Evolutionary conservation across 176 grass and related monocot species (phyloP), one percentile per base, ranked within the genome.

Genomic region (Hordeum marinum): DNA sequence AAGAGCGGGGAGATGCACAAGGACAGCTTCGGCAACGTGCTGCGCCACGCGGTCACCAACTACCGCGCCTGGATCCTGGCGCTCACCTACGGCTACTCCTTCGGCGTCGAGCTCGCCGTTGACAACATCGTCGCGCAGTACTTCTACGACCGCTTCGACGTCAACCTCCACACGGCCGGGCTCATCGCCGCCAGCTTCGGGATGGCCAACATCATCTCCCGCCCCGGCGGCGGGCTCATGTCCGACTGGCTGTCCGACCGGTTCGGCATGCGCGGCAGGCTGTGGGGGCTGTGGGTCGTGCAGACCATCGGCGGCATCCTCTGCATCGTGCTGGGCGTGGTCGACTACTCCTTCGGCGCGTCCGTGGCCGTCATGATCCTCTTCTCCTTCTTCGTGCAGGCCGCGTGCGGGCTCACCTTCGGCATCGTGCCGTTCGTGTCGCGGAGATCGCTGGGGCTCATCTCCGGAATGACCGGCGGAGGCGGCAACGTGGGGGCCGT

Each of bases 51-150:
- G 11, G 89, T 87, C 11, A 83, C 77, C 40, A 98, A 92, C 81
- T 95, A 98, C 83, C 83, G 95, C 42, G 91, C 83, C 21, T 98
- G 95, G 95, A 90, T 95, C 64, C 80, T 93, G 43, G 91, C 93
- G 24, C 82, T 95, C 66, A 95, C 95, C 18, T 98, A 98, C 55
- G 95, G 95, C 62, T 98, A 98, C 82, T 90, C 87, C 89, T 98
- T 98, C 48, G 95, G 95, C 43, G 91, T 95, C 24, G 95, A 98
- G 85, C 87, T 98, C 26, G 87, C 95, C 68, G 82, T 98, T 29
- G 93, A 98, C 87, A 98, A 98, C 89, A 95, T 98, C 83, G 79
- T 98, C 6, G 92, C 93, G 32, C 93, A 98, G 80, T 98, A 98
- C 83, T 95, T 98, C 83, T 98, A 87, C 65, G 95, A 98, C 87